These are phyloP conservation scores for Hirsutella minnesotensis DNA, from an alignment of 2,329 filamentous ascomycete species.

Conservation along the genomic window DNA sequence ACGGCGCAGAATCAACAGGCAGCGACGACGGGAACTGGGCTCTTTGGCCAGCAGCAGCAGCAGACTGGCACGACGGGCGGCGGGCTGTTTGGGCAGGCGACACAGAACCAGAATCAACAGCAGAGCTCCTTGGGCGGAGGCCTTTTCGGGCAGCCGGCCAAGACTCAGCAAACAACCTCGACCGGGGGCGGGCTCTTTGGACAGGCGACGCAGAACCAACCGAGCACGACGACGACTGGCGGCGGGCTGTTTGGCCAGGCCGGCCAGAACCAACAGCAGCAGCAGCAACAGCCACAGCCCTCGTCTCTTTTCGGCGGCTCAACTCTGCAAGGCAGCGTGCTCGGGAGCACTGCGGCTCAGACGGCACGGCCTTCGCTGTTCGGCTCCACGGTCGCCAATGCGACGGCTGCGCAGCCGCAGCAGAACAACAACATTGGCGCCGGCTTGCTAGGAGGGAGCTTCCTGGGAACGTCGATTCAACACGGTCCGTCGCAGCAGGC, in stretches of 20 bases:
- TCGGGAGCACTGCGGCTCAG: slow-evolving; percentile 13
- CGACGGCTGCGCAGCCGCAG: slow-evolving; percentile 12
- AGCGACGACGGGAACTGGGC: background rate
- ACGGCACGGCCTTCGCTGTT: slow-evolving; percentile 22
- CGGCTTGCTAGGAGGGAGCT: slow-evolving; percentile 15
- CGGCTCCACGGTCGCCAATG: slow-evolving; percentile 12
- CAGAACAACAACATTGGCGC: slow-evolving; percentile 16
- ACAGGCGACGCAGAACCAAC: slow-evolving; percentile 11
- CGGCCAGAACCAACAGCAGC: slow-evolving; percentile 8
- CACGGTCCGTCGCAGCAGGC: slow-evolving; percentile 13
- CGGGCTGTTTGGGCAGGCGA: slow-evolving; percentile 20
- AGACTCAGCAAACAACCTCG: slow-evolving; percentile 6
- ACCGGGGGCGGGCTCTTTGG: slow-evolving; percentile 22
- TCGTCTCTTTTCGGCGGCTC: slow-evolving; percentile 11
- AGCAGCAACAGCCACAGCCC: slow-evolving; percentile 10
- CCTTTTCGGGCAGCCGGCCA: slow-evolving; percentile 7
- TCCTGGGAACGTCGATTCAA: slow-evolving; percentile 16
- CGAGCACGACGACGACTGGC: slow-evolving; percentile 3
- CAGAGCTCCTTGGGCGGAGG: background rate
- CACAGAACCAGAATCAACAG: slow-evolving; percentile 6
- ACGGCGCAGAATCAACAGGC: slow-evolving; percentile 9
- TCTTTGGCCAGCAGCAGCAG: slow-evolving; percentile 4
- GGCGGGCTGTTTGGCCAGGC: slow-evolving; percentile 6
- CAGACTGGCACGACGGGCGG: slow-evolving; percentile 10
- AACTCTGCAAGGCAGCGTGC: slow-evolving; percentile 13